Conservation (phyloP, 306 rosid species). For the Elaeagnus macrophylla region DNA sequence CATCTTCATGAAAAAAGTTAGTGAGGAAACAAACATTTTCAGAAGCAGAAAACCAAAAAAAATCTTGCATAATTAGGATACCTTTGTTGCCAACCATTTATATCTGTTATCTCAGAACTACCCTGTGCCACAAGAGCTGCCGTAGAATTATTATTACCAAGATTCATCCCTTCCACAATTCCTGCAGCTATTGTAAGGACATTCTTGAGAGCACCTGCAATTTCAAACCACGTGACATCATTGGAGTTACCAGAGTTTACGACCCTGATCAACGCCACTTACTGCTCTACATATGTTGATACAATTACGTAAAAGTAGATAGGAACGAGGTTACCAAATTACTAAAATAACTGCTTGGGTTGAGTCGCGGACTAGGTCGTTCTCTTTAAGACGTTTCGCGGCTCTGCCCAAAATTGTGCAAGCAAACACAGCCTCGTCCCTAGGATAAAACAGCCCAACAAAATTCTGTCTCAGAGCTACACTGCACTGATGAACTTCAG, state of each 20-base stretch:
- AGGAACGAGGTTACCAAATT: too few relatives aligned
- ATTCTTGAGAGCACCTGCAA: conserved; percentile 92
- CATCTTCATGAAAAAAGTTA: too few relatives aligned
- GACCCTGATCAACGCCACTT: conserved; percentile 38
- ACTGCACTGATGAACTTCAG: too few relatives aligned
- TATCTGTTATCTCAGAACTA: conserved; percentile 91
- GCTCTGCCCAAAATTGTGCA: too few relatives aligned
- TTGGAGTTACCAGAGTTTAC: conserved; percentile 90
- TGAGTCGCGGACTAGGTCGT: too few relatives aligned
- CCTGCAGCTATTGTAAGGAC: conserved; percentile 96
- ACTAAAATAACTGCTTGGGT: too few relatives aligned
- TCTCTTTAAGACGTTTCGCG: too few relatives aligned
- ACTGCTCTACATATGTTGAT: conserved; percentile 5
- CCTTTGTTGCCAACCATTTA: conserved; percentile 97
- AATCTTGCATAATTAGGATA: conserved; percentile 12
- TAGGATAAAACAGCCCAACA: too few relatives aligned
- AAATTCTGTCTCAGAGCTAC: too few relatives aligned
- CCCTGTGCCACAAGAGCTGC: conserved; percentile 98
- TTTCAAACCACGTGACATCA: conserved; percentile 97
- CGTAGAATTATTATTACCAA: conserved; percentile 89
- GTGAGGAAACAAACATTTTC: too few relatives aligned
- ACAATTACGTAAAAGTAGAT: too few relatives aligned
- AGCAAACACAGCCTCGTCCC: too few relatives aligned
- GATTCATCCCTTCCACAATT: conserved; percentile 92
- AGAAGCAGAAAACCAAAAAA: neutral